A percentile compares a stretch with the other conserved stretches of the same genome.
Evolutionary conservation across 192 early-diverging fungal species (phyloP).

Genomic region (Rhizophlyctis rosea): DNA sequence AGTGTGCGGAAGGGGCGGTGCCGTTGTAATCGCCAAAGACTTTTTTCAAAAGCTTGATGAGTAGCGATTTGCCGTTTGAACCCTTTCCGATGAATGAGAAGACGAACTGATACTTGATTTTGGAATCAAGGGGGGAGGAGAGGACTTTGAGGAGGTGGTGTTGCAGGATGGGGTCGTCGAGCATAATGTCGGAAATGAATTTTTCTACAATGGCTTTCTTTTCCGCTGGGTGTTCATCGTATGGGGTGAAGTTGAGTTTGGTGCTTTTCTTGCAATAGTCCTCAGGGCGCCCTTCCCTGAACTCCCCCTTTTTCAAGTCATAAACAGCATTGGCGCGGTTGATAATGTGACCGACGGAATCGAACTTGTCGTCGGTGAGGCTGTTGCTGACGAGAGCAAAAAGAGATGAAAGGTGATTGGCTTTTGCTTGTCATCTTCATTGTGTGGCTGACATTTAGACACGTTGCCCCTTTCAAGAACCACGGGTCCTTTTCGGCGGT

Average conservation of each 20-base stretch:
- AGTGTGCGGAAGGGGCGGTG: background rate
- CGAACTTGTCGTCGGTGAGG: background rate
- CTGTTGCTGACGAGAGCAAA: conserved; percentile 3
- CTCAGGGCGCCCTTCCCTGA: background rate
- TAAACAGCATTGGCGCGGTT: conserved; percentile 1
- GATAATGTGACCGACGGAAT: background rate
- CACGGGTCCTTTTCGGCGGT: no score
- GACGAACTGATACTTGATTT: background rate
- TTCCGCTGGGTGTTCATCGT: conserved; percentile 2
- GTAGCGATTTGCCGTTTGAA: background rate
- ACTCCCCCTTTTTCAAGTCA: conserved; percentile 4
- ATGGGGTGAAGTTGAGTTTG: background rate
- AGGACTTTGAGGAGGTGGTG: background rate
- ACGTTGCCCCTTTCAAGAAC: no score
- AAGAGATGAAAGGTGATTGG: background rate
- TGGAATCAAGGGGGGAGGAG: background rate
- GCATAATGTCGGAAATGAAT: background rate
- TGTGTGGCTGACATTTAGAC: no score
- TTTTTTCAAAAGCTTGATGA: background rate
- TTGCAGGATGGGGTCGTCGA: background rate
- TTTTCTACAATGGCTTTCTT: conserved; percentile 2
- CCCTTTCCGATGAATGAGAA: background rate
- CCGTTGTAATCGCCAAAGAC: conserved; percentile 6
- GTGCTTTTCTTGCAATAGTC: conserved; percentile 2
- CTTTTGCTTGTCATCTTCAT: no score